Conservation (phyloP, 2,329 filamentous ascomycete genomes). For the Cladophialophora chaetospira region DNA sequence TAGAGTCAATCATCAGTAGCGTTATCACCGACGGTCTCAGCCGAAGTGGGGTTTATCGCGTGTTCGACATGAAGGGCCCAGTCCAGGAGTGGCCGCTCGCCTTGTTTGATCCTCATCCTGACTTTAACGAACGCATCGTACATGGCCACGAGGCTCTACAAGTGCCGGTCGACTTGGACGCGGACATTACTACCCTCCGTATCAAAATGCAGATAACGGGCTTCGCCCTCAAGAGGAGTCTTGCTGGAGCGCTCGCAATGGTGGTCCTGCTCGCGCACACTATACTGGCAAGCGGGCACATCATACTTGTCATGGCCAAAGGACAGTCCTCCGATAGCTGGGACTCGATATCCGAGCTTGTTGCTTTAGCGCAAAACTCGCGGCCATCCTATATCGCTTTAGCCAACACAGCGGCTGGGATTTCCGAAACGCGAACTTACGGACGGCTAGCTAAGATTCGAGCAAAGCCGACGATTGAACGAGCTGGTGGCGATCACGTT, state of each 20-base stretch:
- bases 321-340: slow-evolving; percentile 7
- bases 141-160: slow-evolving; percentile 1
- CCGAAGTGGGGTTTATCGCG: slow-evolving; percentile 2
- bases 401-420: slow-evolving; percentile 12
- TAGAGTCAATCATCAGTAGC: slow-evolving; percentile 14
- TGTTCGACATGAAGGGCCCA: slow-evolving; percentile 11
- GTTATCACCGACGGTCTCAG: slow-evolving; percentile 12
- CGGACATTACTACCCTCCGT: slow-evolving; percentile 2
- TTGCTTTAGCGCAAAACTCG: slow-evolving; percentile 15
- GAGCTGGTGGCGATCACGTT: slow-evolving; percentile 6
- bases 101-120: slow-evolving; percentile 9
- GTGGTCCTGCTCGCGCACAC: slow-evolving; percentile 12
- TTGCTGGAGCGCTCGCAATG: slow-evolving; percentile 12
- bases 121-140: slow-evolving; percentile 9
- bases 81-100: neutral
- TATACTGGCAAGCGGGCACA: slow-evolving; percentile 9
- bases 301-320: neutral
- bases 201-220: slow-evolving; percentile 15
- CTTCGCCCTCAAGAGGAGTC: slow-evolving; percentile 4
- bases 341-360: slow-evolving; percentile 17
- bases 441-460: slow-evolving; percentile 11
- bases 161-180: neutral
- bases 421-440: slow-evolving; percentile 2
- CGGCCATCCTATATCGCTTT: slow-evolving; percentile 6
- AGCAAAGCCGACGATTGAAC: neutral